Base-by-base conservation (phyloP, 768 basidiomycete genomes). In the Hirschioporus abietinus region DNA sequence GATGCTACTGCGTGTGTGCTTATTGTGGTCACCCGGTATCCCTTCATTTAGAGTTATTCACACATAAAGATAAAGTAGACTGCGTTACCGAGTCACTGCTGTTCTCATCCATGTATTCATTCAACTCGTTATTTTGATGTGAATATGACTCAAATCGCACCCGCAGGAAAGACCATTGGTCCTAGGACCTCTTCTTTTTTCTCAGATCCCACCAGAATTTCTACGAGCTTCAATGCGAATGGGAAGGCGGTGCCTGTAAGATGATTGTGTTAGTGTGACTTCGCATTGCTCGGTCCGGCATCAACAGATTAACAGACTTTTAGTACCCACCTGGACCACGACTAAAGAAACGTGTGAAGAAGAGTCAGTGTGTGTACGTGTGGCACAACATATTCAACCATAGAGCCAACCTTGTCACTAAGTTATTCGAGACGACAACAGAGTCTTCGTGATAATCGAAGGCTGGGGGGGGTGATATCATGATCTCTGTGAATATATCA, bases 161-260 rank as follows among this genome's bases (percentile, higher is more conserved):
- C 78, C 4, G 74, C 60, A 12, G 91, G 90, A 71, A 94, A 93
- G 15, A 88, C 78, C 90, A 93, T 92, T 1, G 89, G 89, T 0
- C 71, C 82, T 7, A 79, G 76, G 8, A 93, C 83, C 69, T 90
- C 85, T 23, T 80, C 80, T 6, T 89, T 79, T 74, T 85, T 90
- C 52, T 82, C 82, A 17, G 78, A 69, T 4, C 92, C 92, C 67
- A 86, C 87, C 1, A 93, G 80, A 23, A 85, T 71, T 72, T 91
- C 90, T 9, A 92, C 87, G 35, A 94, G 76, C n/a, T 87, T 87
- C 65, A 93, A 79, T 1, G 90, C 90, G 69, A 94, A 93, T 1
- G 87, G 86, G 72, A 94, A 93, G 0, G 86, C 78, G 2, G 91
- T 92, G 12, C 92, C 91, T 88, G 69, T 24, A 15, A n/a, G 36